Evolutionary conservation across 805 yeast species (phyloP), one percentile per base, ranked within the genome.

Genomic region (Cephaloascus fragrans): DNA sequence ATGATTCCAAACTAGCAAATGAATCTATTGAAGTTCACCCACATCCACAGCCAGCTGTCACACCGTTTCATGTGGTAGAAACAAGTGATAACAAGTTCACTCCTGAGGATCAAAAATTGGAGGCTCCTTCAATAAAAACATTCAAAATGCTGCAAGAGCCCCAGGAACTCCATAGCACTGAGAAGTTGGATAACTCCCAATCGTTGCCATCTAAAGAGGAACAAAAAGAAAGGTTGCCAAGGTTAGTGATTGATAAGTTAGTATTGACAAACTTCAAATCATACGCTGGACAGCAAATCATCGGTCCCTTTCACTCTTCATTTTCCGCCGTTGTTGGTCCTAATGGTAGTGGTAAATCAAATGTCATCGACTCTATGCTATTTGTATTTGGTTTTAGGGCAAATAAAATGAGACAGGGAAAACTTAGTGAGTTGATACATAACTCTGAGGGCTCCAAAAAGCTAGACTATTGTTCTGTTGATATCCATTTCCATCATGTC

Each of bases 291-390:
- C 64, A 71, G 15, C 97, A 93, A 61, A 75, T 76, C 4, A 84
- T 93, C 37, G 99, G 99, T 0, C 99, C 99, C 0, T 93, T 93
- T 59, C 83, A 93, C 50, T 62, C 89, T 29, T 86, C 94, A 4
- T 94, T 93, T 53, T 85, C 96, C 9, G 97, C 99, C 0, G 95
- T 93, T 9, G 97, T 93, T 12, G 99, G 99, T 0, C 98, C 98
- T 4, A 93, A 93, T 57, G 99, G 99, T 6, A 83, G 96, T 10
- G 99, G 99, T 2, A 93, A 93, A 60, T 89, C 97, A 14, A 93
- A 94, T 53, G 97, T 93, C 46, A 93, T 93, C 57, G 98, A 94
- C 57, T 87, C 97, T 4, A 78, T 93, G 70, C 71, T 94, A 26
- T 93, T 93, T 58, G 98, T 94, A 2, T 93, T 93, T 64, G 99